phyloP scores from a whole-genome alignment of 2,329 filamentous ascomycete species.

The Aplosporella prunicola region DNA sequence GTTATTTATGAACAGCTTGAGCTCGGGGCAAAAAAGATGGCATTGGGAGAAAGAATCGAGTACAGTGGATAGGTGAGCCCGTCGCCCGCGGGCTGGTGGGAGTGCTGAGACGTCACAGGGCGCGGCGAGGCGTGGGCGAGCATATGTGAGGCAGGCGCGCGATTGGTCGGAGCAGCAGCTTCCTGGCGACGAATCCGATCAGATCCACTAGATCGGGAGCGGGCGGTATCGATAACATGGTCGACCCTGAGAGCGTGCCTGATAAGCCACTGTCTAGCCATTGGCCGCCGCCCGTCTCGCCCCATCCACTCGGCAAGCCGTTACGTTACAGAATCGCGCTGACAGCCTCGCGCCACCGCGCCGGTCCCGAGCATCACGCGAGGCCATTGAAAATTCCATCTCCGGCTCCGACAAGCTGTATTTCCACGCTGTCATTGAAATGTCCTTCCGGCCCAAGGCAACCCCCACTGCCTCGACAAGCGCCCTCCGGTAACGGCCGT shows the following conservation, averaged over 20 bases:
- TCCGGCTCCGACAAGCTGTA: slow-evolving; percentile 1
- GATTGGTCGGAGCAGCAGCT: slow-evolving; percentile 5
- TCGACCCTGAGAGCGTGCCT: no score
- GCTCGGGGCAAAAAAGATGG: slow-evolving; percentile 16
- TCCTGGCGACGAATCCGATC: slow-evolving; percentile 8
- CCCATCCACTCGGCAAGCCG: no score
- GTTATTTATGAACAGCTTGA: slow-evolving; percentile 12
- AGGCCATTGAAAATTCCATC: slow-evolving; percentile 6
- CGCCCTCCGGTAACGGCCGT: slow-evolving; percentile 9
- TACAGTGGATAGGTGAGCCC: no score
- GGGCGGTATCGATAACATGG: no score
- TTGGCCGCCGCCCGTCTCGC: no score
- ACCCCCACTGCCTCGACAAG: no score
- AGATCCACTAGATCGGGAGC: slow-evolving; percentile 10
- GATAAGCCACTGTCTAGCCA: no score
- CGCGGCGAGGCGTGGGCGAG: slow-evolving; percentile 1
- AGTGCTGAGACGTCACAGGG: slow-evolving; percentile 10
- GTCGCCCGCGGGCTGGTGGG: no score
- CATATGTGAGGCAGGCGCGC: slow-evolving; percentile 6
- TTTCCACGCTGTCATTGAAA: slow-evolving; percentile 9
- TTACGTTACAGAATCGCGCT: slow-evolving; percentile 12
- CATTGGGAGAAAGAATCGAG: no score
- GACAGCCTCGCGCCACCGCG: slow-evolving; percentile 3
- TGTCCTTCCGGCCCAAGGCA: no score
- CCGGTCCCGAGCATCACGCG: slow-evolving; percentile 8